Conservation (phyloP, 2,329 filamentous ascomycete species). For the Paraphoma sp. region DNA sequence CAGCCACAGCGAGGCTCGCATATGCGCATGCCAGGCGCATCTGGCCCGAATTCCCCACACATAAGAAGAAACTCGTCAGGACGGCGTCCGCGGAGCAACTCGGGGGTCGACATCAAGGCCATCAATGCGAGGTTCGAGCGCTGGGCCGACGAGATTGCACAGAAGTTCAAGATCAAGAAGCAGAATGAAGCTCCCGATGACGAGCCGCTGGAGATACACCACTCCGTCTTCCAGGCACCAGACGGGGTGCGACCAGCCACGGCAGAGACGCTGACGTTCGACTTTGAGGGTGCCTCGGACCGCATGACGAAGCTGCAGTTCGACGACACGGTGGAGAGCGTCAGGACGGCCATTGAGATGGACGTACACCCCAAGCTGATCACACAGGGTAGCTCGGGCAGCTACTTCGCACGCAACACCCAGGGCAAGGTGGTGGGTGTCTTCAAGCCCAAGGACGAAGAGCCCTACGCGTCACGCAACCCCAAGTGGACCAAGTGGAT, state of each 20-base stretch:
- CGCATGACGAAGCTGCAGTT: constrained; percentile 82
- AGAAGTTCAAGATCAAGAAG: constrained; percentile 89
- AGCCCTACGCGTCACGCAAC: constrained; percentile 95
- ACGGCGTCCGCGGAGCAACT: constrained; percentile 72
- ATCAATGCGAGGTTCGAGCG: constrained; percentile 94
- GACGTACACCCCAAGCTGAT: constrained; percentile 96
- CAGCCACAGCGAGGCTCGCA: constrained; percentile 52
- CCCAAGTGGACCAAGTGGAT: constrained; percentile 99
- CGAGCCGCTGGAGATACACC: constrained; percentile 91
- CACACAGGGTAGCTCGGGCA: constrained; percentile 94
- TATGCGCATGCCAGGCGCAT: constrained; percentile 50
- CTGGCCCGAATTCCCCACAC: constrained; percentile 42
- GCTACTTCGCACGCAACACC: constrained; percentile 92
- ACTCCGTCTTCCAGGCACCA: constrained; percentile 94
- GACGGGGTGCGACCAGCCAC: constrained; percentile 84
- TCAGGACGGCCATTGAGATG: constrained; percentile 86
- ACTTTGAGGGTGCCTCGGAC: constrained; percentile 63
- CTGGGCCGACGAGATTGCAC: constrained; percentile 98
- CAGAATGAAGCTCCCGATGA: constrained; percentile 76
- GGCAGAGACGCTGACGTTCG: constrained; percentile 71
- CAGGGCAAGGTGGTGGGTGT: constrained; percentile 96
- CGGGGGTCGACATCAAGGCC: constrained; percentile 95
- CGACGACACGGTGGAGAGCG: constrained; percentile 86
- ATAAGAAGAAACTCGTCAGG: constrained; percentile 28
- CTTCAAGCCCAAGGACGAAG: constrained; percentile 99